phyloP scores from a whole-genome alignment of 1,284 basidiomycete genomes.

The Boletellus sp. region DNA sequence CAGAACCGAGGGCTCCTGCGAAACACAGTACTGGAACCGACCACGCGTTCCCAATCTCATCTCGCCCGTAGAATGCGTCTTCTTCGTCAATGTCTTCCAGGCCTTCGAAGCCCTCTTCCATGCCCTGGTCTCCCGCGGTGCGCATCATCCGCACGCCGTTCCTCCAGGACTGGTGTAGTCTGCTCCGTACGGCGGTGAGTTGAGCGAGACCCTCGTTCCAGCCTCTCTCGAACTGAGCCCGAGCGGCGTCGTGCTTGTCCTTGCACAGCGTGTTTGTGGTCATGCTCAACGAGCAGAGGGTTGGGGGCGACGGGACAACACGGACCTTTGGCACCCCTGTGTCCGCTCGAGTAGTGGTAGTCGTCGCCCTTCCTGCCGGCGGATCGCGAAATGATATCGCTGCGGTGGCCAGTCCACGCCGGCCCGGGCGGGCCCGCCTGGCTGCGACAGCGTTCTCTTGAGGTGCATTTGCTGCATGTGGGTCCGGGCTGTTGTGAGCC shows the following conservation, averaged over 20 bases:
- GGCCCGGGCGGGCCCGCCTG: constrained; percentile 37
- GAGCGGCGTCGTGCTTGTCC: constrained; percentile 37
- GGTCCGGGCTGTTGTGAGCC: background rate
- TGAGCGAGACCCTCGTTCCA: constrained; percentile 55
- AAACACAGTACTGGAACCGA: constrained; percentile 28
- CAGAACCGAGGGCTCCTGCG: constrained; percentile 15
- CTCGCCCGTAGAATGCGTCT: constrained; percentile 19
- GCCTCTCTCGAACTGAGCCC: constrained; percentile 52
- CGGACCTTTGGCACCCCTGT: constrained; percentile 35
- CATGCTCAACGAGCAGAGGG: constrained; percentile 40
- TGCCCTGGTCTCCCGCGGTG: constrained; percentile 31
- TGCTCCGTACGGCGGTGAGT: constrained; percentile 39
- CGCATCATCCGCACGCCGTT: constrained; percentile 46
- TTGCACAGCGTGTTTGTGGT: constrained; percentile 33
- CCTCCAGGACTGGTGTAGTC: constrained; percentile 44
- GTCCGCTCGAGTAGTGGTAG: constrained; percentile 8
- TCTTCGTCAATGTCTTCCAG: constrained; percentile 41
- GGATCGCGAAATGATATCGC: constrained; percentile 50
- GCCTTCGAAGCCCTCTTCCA: constrained; percentile 44
- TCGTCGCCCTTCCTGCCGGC: constrained; percentile 8
- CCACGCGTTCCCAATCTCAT: constrained; percentile 8
- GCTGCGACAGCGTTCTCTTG: constrained; percentile 3
- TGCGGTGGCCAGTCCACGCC: constrained; percentile 52
- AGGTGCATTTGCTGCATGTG: background rate
- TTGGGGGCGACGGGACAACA: constrained; percentile 41